Evolutionary conservation across 345 rosid genomes (phyloP), one percentile per base, ranked within the genome.

Genomic region (Sapria himalayana): DNA sequence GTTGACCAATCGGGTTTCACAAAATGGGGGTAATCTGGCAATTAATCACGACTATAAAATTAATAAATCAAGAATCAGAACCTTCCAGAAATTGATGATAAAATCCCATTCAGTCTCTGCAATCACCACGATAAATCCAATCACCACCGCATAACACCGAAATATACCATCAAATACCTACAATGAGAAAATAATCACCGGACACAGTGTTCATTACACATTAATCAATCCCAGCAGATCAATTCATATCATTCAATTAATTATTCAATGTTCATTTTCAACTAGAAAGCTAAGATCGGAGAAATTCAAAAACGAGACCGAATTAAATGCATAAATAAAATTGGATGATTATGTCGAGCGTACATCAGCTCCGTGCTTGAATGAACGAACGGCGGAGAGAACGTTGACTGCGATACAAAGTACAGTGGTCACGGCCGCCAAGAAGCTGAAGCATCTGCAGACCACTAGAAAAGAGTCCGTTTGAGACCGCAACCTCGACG

Each of bases 21-120:
- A n/a, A n/a, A n/a, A n/a, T n/a, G n/a, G n/a, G n/a, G n/a, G n/a
- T n/a, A n/a, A n/a, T n/a, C n/a, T n/a, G n/a, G n/a, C n/a, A n/a
- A n/a, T n/a, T n/a, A n/a, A n/a, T n/a, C n/a, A n/a, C n/a, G n/a
- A n/a, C n/a, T n/a, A n/a, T n/a, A n/a, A n/a, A n/a, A n/a, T n/a
- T n/a, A n/a, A n/a, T n/a, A n/a, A n/a, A n/a, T n/a, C n/a, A n/a
- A n/a, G n/a, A n/a, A n/a, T n/a, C n/a, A n/a, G 10, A 44, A 78
- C 96, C 93, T 74, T 74, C 43, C 68, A 80, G 37, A 74, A 80
- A 58, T 67, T 74, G 45, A 55, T 31, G 21, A 85, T 62, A 43
- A 75, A 78, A 13, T 60, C 66, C 98, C 98, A 89, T 42, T 89
- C 98, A 0, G 98, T 82, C 72, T 89, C 98, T 0, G 68, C 95